Percentiles rank a stretch among this genome's conserved stretches.
These are phyloP conservation scores for Xanthoceras sorbifolium DNA, from an alignment of 345 rosid genomes.

Conservation along the genomic window DNA sequence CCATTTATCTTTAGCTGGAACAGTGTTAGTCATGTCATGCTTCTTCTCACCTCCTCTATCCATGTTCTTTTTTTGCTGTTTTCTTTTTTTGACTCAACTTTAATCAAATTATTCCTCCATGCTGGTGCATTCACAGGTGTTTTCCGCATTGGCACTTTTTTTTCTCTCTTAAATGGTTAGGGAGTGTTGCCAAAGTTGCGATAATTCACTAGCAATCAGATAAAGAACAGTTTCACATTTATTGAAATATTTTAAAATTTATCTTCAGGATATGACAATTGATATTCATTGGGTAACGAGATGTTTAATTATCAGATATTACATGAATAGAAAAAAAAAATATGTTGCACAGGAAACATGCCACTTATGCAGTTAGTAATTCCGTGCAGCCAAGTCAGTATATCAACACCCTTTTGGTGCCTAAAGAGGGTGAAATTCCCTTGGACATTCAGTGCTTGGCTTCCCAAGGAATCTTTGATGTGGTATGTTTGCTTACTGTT, in stretches of 20 bases:
- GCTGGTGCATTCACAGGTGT: not conserved
- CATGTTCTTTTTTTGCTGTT: not conserved
- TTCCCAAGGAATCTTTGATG: slow-evolving; percentile 68
- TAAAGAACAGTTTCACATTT: not conserved
- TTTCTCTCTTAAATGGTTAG: not conserved
- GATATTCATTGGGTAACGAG: not conserved
- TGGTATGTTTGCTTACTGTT: slow-evolving; percentile 42
- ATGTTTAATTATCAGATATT: not conserved
- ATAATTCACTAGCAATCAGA: not conserved
- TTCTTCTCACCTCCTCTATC: not conserved
- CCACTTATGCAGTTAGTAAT: slow-evolving; percentile 13
- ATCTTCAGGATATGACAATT: not conserved
- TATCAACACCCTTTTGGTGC: slow-evolving; percentile 77
- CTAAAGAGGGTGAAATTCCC: slow-evolving; percentile 66
- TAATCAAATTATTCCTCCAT: not conserved
- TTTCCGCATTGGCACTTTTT: not conserved
- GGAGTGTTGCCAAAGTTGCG: slow-evolving; percentile 3
- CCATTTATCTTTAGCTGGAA: not conserved
- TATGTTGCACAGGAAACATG: slow-evolving; percentile 8
- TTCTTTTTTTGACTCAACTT: not conserved
- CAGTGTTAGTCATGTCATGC: not conserved
- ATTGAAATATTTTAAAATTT: not conserved
- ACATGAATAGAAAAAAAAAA: not conserved
- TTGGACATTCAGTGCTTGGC: slow-evolving; percentile 55
- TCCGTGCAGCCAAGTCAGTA: slow-evolving; percentile 75